Percentiles rank a stretch among this genome's conserved stretches.
Conservation (phyloP, 768 basidiomycete genomes). For the Leccinum imitatum region DNA sequence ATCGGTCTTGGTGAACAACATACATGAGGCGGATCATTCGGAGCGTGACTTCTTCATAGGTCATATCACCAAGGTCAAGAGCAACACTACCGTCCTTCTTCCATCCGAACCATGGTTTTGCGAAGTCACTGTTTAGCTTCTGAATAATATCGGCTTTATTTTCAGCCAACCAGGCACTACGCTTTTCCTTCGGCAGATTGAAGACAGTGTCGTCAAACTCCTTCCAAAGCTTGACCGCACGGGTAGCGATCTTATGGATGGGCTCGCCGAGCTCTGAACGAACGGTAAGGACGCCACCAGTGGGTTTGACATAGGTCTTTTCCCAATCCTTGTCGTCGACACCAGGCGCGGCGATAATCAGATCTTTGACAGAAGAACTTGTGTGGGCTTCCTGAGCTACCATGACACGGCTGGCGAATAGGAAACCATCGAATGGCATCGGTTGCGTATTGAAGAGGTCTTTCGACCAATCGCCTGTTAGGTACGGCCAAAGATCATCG, state of each 20-base stretch:
- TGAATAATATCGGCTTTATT: constrained; percentile 86
- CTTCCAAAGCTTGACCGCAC: constrained; percentile 97
- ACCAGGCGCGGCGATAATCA: constrained; percentile 93
- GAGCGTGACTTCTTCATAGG: constrained; percentile 93
- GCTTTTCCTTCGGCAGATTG: constrained; percentile 94
- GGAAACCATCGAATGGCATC: constrained; percentile 98
- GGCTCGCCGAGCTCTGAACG: constrained; percentile 98
- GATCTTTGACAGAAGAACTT: constrained; percentile 89
- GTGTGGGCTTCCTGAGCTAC: constrained; percentile 97
- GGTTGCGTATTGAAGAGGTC: constrained; percentile 79
- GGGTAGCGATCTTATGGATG: constrained; percentile 98
- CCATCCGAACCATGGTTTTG: constrained; percentile 96
- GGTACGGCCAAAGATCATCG: constrained; percentile 94
- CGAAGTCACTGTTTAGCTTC: constrained; percentile 93
- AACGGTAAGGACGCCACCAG: constrained; percentile 95
- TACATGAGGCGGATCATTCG: constrained; percentile 95
- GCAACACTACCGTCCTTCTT: constrained; percentile 90
- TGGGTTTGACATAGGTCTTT: constrained; percentile 89
- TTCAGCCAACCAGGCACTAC: constrained; percentile 81
- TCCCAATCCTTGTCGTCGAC: constrained; percentile 91
- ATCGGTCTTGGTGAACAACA: constrained; percentile 85
- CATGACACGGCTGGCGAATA: constrained; percentile 97
- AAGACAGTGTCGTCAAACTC: constrained; percentile 98
- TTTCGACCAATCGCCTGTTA: constrained; percentile 94
- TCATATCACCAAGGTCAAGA: constrained; percentile 92